Base-by-base conservation (phyloP, 73 alveolate species). In the Uronychia setigera region DNA sequence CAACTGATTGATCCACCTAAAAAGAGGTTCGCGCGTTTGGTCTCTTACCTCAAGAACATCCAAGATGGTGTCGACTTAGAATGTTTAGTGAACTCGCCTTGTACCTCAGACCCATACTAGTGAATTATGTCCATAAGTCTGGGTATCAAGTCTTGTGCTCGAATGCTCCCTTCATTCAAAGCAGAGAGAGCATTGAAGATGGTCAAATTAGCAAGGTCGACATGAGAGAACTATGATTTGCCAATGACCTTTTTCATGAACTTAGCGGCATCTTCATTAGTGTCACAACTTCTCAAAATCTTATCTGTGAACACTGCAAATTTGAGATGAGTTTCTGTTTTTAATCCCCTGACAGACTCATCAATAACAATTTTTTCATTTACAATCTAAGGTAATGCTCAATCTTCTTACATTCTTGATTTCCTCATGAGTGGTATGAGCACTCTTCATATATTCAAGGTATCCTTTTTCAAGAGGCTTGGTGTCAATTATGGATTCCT, bases 91-190 rank as follows among this genome's bases (percentile, higher is more conserved):
- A 96, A 95, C 29, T 86, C 87, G 1, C 91, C 86, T 59, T 92
- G 92, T 46, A 88, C 87, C 75, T 74, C 84, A n/a, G 76, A 83
- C 60, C 87, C 79, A 84, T 93, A 93, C 85, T 93, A 81, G 32
- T 91, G 81, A 34, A 95, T 83, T 31, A 94, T 85, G 77, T 93
- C 98, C 33, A 96, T 74, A 79, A 96, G 92, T 81, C 98, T 81
- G 0, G 99, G 99, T 46, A 96, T 95, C 78, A 96, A 85, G 77
- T 96, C 96, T 75, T 93, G 83, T 30, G 98, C 96, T 89, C 92
- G 94, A 59, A 83, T 58, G 83, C 88, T 94, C 59, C 92, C 97
- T 59, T 85, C 87, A 93, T 84, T 80, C 29, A 82, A 35, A 9
- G 88, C 81, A 26, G 31, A 28, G 84, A 92, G 31, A 31, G 94